Evolutionary conservation across 2,329 filamentous ascomycete species (phyloP).

Genomic region (Zopfia rhizophila): DNA sequence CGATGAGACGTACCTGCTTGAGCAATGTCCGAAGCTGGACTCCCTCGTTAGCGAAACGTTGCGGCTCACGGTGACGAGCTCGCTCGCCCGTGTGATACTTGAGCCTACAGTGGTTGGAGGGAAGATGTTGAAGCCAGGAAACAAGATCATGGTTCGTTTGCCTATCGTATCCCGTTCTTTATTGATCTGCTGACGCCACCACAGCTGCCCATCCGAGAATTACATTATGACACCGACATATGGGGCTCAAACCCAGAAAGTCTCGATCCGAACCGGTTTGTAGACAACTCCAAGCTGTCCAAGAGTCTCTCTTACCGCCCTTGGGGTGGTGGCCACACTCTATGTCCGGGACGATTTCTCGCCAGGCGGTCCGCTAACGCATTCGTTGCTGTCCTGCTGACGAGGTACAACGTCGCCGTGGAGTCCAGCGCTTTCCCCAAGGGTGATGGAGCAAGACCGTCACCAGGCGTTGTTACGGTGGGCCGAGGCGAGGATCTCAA

Average conservation of each 20-base stretch:
- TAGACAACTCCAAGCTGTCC: conserved; percentile 16
- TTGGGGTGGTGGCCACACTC: conserved; percentile 23
- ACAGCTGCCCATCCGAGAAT: conserved; percentile 17
- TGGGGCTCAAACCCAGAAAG: conserved; percentile 16
- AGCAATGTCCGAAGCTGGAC: conserved; percentile 25
- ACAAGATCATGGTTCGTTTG: conserved; percentile 19
- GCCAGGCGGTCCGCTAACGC: conserved; percentile 7
- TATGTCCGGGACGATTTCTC: conserved; percentile 25
- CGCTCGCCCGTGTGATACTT: conserved; percentile 17
- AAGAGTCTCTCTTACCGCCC: conserved; percentile 17
- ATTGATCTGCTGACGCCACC: conserved; percentile 1
- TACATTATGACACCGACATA: conserved; percentile 19
- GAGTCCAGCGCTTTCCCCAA: background rate
- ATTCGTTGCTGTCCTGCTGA: conserved; percentile 15
- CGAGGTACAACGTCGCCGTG: conserved; percentile 8
- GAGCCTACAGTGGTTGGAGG: conserved; percentile 13
- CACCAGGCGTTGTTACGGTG: conserved; percentile 4
- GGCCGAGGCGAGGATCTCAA: conserved; percentile 3
- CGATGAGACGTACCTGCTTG: conserved; percentile 19
- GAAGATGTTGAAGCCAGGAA: conserved; percentile 19
- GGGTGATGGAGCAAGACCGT: conserved; percentile 2
- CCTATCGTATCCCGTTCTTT: background rate
- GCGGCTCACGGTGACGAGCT: conserved; percentile 19
- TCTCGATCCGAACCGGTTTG: conserved; percentile 22
- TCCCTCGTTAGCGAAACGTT: conserved; percentile 22